Percentiles rank a stretch among this genome's conserved stretches.
phyloP scores from a whole-genome alignment of 306 rosid genomes.

The Corylus americana region DNA sequence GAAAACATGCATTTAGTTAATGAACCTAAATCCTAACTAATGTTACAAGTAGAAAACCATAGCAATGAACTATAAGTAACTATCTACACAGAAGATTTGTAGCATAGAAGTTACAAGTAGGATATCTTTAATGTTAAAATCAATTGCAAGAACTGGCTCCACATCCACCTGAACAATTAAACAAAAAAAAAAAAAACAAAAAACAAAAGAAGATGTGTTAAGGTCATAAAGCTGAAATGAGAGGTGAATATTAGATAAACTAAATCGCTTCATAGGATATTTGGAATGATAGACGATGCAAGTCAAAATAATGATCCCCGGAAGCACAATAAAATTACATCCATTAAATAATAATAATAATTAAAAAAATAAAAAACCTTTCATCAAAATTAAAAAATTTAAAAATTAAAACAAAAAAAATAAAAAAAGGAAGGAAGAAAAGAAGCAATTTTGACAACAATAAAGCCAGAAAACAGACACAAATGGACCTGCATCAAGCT shows the following conservation, averaged over 20 bases:
- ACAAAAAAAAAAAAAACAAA: neutral
- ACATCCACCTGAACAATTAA: slow-evolving; percentile 57
- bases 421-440: neutral
- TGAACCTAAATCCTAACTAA: neutral
- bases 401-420: too few species aligned
- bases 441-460: slow-evolving; percentile 1
- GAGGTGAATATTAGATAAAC: neutral
- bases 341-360: neutral
- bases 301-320: neutral
- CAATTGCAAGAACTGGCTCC: slow-evolving; percentile 85
- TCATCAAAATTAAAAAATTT: neutral
- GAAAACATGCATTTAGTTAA: neutral
- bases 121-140: slow-evolving; percentile 92
- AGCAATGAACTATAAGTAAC: neutral
- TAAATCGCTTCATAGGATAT: neutral
- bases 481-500: neutral
- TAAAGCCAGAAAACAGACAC: neutral
- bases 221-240: neutral
- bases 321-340: neutral
- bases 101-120: slow-evolving; percentile 30
- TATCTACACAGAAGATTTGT: neutral
- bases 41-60: neutral
- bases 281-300: neutral
- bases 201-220: slow-evolving; percentile 10
- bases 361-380: neutral